phyloP scores from a whole-genome alignment of 805 yeast species.

The Starmerella ratchasimensis region DNA sequence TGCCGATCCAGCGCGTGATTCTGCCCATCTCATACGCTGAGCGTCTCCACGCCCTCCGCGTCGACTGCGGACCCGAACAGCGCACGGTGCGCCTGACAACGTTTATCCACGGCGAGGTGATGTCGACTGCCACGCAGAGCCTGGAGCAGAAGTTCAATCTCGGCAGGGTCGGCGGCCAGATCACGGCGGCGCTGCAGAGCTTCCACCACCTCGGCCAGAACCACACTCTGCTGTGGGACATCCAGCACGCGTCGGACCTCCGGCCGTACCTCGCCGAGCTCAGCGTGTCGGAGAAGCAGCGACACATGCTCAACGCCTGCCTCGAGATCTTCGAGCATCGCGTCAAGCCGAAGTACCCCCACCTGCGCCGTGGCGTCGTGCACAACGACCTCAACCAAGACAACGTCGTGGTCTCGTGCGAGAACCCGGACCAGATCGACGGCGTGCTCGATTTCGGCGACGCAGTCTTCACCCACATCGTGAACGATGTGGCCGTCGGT shows the following conservation, averaged over 20 bases:
- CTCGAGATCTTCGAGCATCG: slow-evolving; percentile 5
- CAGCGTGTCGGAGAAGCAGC: background rate
- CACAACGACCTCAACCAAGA: slow-evolving; percentile 13
- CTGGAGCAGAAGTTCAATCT: slow-evolving; percentile 3
- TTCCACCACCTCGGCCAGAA: slow-evolving; percentile 9
- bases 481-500: slow-evolving; percentile 11
- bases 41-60: background rate
- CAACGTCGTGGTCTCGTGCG: slow-evolving; percentile 6
- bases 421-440: slow-evolving; percentile 1
- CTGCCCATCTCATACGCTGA: background rate
- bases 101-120: slow-evolving; percentile 4
- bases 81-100: slow-evolving; percentile 9
- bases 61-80: background rate
- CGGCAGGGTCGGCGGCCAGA: slow-evolving; percentile 6
- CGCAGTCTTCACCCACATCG: slow-evolving; percentile 10
- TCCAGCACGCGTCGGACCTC: slow-evolving; percentile 10
- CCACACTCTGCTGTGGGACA: slow-evolving; percentile 11
- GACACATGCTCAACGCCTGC: background rate
- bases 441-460: slow-evolving; percentile 13
- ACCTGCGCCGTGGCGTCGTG: slow-evolving; percentile 10
- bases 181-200: slow-evolving; percentile 4
- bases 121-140: background rate
- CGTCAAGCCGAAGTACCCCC: slow-evolving; percentile 7
- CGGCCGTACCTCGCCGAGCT: slow-evolving; percentile 3
- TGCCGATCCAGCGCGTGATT: slow-evolving; percentile 8